A percentile compares a stretch with the other conserved stretches of the same genome.
phyloP scores from a whole-genome alignment of 2,329 filamentous ascomycete species.

The Aspergillus fructus region DNA sequence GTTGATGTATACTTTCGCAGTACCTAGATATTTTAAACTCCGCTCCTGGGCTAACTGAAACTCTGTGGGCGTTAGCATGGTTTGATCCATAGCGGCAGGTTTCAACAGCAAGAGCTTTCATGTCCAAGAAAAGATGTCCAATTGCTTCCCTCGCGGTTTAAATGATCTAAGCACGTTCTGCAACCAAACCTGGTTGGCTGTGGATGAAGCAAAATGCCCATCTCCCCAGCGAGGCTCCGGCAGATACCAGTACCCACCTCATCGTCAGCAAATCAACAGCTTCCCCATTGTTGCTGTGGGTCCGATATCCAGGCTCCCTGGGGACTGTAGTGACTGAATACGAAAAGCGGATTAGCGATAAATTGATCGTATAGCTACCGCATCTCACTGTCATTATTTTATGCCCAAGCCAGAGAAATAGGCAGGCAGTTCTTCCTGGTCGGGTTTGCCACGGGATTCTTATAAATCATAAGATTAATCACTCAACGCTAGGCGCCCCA shows the following conservation, averaged over 20 bases:
- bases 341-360: background rate
- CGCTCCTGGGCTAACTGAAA: constrained; percentile 19
- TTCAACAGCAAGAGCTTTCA: background rate
- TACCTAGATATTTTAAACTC: constrained; percentile 24
- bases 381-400: background rate
- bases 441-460: background rate
- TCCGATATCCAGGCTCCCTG: background rate
- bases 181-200: background rate
- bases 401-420: background rate
- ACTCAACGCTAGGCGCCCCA: background rate
- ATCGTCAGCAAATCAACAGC: background rate
- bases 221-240: background rate
- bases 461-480: background rate
- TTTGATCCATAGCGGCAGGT: background rate
- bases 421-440: background rate
- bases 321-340: background rate
- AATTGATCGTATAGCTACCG: background rate
- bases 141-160: background rate
- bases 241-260: background rate
- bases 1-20: constrained; percentile 23
- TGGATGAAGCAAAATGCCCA: background rate
- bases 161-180: background rate
- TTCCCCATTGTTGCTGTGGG: background rate
- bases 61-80: constrained; percentile 19
- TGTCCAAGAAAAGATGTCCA: background rate